phyloP scores from a whole-genome alignment of 2,329 filamentous ascomycete species.

The Diplodia intermedia region DNA sequence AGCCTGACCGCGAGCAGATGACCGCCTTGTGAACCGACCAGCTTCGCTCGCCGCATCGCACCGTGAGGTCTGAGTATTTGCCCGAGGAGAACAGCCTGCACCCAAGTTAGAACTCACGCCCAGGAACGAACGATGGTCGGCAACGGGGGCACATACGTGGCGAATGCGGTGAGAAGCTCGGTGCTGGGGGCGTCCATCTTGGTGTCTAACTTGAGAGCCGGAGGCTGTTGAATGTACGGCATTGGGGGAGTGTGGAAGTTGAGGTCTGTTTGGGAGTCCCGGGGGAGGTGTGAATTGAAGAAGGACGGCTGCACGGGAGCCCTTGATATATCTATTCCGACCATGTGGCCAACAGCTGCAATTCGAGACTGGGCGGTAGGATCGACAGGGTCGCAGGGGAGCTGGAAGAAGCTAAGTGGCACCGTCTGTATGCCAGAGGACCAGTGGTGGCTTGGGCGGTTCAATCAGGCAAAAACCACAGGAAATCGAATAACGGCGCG shows the following conservation, averaged over 20 bases:
- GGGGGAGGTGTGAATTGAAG: neutral
- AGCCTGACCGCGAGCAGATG: slow-evolving; percentile 56
- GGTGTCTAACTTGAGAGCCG: slow-evolving; percentile 3
- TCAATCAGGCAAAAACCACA: slow-evolving; percentile 13
- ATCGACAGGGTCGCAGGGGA: slow-evolving; percentile 32
- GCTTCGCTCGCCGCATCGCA: slow-evolving; percentile 54
- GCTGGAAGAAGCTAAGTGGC: slow-evolving; percentile 17
- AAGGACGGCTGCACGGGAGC: neutral
- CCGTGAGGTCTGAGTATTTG: slow-evolving; percentile 58
- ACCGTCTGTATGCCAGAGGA: slow-evolving; percentile 14
- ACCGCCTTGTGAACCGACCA: slow-evolving; percentile 58
- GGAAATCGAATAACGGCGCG: slow-evolving; percentile 23
- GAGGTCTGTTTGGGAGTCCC: neutral
- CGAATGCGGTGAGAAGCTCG: slow-evolving; percentile 56
- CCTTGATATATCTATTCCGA: slow-evolving; percentile 24
- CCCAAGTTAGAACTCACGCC: slow-evolving; percentile 33
- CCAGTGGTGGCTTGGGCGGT: slow-evolving; percentile 23
- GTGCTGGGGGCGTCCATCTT: slow-evolving; percentile 50
- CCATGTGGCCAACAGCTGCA: slow-evolving; percentile 27
- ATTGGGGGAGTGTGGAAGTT: slow-evolving; percentile 9
- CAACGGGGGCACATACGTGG: slow-evolving; percentile 51
- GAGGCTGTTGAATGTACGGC: slow-evolving; percentile 1
- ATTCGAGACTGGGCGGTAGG: slow-evolving; percentile 22
- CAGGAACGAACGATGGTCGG: slow-evolving; percentile 35
- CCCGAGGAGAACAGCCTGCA: slow-evolving; percentile 47